phyloP scores from a whole-genome alignment of 2,329 filamentous ascomycete species.

The Helotiales sp. region DNA sequence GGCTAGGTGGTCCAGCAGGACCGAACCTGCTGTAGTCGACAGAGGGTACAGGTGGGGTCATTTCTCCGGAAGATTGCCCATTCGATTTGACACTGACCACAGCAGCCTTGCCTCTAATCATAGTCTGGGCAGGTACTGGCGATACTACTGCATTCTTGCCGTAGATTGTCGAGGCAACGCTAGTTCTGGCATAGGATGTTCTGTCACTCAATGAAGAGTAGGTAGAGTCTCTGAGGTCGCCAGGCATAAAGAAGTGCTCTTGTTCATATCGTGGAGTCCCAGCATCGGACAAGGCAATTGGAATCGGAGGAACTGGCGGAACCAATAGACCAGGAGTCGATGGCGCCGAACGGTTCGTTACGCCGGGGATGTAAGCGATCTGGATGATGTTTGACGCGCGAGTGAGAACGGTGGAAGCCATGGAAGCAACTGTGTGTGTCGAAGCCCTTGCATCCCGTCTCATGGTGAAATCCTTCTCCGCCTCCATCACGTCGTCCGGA shows the following conservation, averaged over 20 bases:
- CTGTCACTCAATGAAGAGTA: slow-evolving; percentile 76
- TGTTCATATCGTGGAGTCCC: slow-evolving; percentile 69
- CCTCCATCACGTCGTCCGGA: slow-evolving; percentile 55
- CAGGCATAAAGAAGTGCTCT: slow-evolving; percentile 92
- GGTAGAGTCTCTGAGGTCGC: slow-evolving; percentile 87
- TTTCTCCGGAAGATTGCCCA: slow-evolving; percentile 57
- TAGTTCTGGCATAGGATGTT: slow-evolving; percentile 68
- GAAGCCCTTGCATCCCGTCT: slow-evolving; percentile 71
- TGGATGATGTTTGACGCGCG: slow-evolving; percentile 98
- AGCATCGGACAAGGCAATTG: slow-evolving; percentile 65
- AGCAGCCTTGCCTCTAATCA: slow-evolving; percentile 85
- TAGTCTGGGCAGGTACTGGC: slow-evolving; percentile 79
- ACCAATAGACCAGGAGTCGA: slow-evolving; percentile 82
- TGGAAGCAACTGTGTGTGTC: slow-evolving; percentile 84
- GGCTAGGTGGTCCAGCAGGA: slow-evolving; percentile 55
- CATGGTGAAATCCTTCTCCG: slow-evolving; percentile 59
- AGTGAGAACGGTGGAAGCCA: slow-evolving; percentile 93
- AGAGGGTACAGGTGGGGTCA: slow-evolving; percentile 72
- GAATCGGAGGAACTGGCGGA: slow-evolving; percentile 93
- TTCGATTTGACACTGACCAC: slow-evolving; percentile 88
- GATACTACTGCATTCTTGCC: slow-evolving; percentile 87
- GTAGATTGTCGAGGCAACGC: slow-evolving; percentile 92
- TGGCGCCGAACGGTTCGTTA: slow-evolving; percentile 87
- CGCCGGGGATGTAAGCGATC: slow-evolving; percentile 97
- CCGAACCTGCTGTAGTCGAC: slow-evolving; percentile 69